These are phyloP conservation scores for Eleusine coracana DNA, from an alignment of 176 grass and related monocot genomes.

Conservation along the genomic window DNA sequence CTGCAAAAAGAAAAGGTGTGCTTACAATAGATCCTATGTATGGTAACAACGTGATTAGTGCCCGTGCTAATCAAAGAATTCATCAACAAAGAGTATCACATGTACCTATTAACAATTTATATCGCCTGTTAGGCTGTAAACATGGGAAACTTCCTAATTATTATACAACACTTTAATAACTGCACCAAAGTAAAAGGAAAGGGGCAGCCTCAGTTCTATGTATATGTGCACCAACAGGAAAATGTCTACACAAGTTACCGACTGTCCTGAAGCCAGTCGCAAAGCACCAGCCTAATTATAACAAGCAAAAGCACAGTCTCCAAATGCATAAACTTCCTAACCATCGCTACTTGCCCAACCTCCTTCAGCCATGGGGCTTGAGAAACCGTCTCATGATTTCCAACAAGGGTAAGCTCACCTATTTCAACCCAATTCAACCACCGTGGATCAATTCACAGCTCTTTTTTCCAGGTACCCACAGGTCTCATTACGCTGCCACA, in stretches of 20 bases:
- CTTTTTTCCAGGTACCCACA: neutral
- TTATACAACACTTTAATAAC: neutral
- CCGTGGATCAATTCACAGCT: neutral
- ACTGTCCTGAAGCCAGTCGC: neutral
- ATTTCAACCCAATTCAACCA: neutral
- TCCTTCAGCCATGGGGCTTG: neutral
- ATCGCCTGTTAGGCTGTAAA: neutral
- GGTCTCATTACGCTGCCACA: neutral
- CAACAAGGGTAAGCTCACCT: neutral
- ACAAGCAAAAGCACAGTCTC: neutral
- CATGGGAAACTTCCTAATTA: neutral
- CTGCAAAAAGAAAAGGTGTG: slow-evolving; percentile 41
- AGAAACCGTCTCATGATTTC: neutral
- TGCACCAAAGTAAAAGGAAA: neutral
- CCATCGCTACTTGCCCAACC: neutral
- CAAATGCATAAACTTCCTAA: neutral
- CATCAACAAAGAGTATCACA: no score
- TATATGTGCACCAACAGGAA: neutral
- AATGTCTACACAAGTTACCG: neutral
- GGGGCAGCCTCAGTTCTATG: neutral
- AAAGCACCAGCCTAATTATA: neutral
- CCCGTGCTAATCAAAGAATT: neutral
- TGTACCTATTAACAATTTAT: neutral
- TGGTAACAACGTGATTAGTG: neutral
- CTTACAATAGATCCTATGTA: neutral